Percentiles rank a stretch among this genome's conserved stretches.
phyloP scores from a whole-genome alignment of 1,284 basidiomycete genomes.

The Austroboletus rostrupii region DNA sequence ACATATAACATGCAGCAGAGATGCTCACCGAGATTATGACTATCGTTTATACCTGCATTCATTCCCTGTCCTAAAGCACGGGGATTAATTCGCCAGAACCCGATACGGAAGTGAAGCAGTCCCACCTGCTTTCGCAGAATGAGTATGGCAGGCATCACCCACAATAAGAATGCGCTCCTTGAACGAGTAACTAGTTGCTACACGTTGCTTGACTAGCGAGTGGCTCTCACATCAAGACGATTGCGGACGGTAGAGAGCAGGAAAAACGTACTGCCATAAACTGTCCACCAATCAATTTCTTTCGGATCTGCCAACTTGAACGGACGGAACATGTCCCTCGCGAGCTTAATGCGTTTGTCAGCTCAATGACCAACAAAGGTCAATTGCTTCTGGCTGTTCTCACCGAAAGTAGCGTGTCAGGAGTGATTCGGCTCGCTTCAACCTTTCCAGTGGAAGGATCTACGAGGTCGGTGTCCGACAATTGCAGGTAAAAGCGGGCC shows the following conservation, averaged over 20 bases:
- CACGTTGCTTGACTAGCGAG: slow-evolving; percentile 62
- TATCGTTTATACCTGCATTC: slow-evolving; percentile 26
- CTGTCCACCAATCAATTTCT: slow-evolving; percentile 73
- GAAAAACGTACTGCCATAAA: slow-evolving; percentile 54
- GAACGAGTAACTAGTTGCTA: slow-evolving; percentile 63
- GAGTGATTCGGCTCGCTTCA: neutral
- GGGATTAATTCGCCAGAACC: neutral
- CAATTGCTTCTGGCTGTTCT: neutral
- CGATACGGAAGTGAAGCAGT: neutral
- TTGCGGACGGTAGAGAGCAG: neutral
- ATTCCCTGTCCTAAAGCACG: slow-evolving; percentile 44
- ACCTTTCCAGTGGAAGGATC: neutral
- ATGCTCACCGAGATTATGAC: neutral
- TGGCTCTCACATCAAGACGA: neutral
- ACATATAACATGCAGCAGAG: slow-evolving; percentile 38
- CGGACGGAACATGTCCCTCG: slow-evolving; percentile 54
- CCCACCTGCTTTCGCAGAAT: slow-evolving; percentile 69
- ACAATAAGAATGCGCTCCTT: slow-evolving; percentile 74
- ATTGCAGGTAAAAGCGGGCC: slow-evolving; percentile 63
- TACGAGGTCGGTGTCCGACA: neutral
- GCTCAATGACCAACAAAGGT: neutral
- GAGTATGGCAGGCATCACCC: slow-evolving; percentile 79
- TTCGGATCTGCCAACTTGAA: slow-evolving; percentile 34
- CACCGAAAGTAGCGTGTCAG: neutral
- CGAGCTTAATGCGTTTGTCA: neutral